Percentiles rank a stretch among this genome's conserved stretches.
These are phyloP conservation scores for Cryptococcus amylolentus DNA, from an alignment of 1,284 basidiomycete genomes.

Conservation along the genomic window DNA sequence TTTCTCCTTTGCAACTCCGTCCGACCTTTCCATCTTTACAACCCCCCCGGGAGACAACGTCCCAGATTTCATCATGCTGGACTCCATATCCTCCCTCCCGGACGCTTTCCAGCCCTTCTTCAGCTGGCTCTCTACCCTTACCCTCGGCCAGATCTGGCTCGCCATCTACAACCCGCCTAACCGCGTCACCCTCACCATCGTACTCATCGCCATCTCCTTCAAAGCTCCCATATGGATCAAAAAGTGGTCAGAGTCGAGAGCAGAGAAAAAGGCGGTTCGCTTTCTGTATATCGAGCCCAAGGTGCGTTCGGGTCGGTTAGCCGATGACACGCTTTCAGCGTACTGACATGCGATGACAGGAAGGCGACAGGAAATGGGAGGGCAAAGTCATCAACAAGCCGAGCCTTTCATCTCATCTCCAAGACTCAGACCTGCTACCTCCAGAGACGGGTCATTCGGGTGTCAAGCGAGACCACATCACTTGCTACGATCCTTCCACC, in stretches of 20 bases:
- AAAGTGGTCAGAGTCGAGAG: slow-evolving; percentile 11
- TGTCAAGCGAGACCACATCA: slow-evolving; percentile 66
- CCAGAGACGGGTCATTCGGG: slow-evolving; percentile 41
- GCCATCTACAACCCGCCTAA: slow-evolving; percentile 35
- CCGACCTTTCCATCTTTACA: too few relatives aligned
- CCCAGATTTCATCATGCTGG: slow-evolving; percentile 3
- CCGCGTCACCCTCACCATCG: slow-evolving; percentile 20
- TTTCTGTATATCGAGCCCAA: slow-evolving; percentile 61
- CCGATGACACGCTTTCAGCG: background rate
- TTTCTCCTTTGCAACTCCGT: too few relatives aligned
- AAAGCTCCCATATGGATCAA: slow-evolving; percentile 9
- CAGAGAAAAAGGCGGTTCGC: slow-evolving; percentile 56
- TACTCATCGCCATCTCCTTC: slow-evolving; percentile 17
- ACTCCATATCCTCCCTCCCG: slow-evolving; percentile 5
- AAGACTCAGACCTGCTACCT: slow-evolving; percentile 29
- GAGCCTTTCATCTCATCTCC: slow-evolving; percentile 27
- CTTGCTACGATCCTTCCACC: slow-evolving; percentile 86
- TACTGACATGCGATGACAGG: slow-evolving; percentile 11
- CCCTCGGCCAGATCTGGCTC: slow-evolving; percentile 33
- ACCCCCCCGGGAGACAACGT: too few relatives aligned
- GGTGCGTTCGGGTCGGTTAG: slow-evolving; percentile 49
- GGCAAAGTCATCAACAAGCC: slow-evolving; percentile 27
- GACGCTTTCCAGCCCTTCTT: slow-evolving; percentile 4
- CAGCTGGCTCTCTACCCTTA: slow-evolving; percentile 24
- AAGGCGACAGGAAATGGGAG: slow-evolving; percentile 26